Conservation (phyloP, 371 early-diverging fungal genomes). For the Dichotomocladium elegans region DNA sequence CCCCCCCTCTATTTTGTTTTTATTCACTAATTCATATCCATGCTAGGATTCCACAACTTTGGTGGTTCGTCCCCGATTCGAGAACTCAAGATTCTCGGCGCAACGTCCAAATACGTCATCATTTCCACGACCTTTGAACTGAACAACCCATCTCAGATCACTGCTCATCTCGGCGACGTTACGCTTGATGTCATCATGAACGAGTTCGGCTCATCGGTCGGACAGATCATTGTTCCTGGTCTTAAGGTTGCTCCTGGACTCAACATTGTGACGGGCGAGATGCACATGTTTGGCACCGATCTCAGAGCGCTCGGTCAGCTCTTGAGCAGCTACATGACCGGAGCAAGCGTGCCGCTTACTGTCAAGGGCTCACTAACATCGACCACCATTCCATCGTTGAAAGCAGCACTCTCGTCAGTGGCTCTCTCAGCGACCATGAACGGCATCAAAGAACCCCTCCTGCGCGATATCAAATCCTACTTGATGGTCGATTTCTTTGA, state of each 20-base stretch:
- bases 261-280: conserved; percentile 19
- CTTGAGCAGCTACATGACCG: conserved; percentile 34
- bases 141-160: conserved; percentile 49
- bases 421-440: conserved; percentile 37
- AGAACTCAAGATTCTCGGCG: conserved; percentile 40
- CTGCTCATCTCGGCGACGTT: conserved; percentile 40
- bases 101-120: conserved; percentile 32
- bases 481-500: not conserved
- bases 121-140: conserved; percentile 36
- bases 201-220: conserved; percentile 10
- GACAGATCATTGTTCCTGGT: conserved; percentile 13
- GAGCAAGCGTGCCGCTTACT: conserved; percentile 36
- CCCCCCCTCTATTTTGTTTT: not conserved
- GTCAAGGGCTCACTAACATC: conserved; percentile 36
- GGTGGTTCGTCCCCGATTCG: conserved; percentile 38
- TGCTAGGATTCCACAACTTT: conserved; percentile 27
- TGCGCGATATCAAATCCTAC: not conserved
- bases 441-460: conserved; percentile 22
- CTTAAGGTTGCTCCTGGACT: conserved; percentile 24
- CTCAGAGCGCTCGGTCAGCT: conserved; percentile 14
- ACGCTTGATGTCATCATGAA: conserved; percentile 23
- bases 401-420: conserved; percentile 40
- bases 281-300: conserved; percentile 19
- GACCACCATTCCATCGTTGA: conserved; percentile 37
- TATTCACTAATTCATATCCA: not conserved